A percentile compares a stretch with the other conserved stretches of the same genome.
phyloP scores from a whole-genome alignment of 768 basidiomycete genomes.

The Clathrus columnatus region DNA sequence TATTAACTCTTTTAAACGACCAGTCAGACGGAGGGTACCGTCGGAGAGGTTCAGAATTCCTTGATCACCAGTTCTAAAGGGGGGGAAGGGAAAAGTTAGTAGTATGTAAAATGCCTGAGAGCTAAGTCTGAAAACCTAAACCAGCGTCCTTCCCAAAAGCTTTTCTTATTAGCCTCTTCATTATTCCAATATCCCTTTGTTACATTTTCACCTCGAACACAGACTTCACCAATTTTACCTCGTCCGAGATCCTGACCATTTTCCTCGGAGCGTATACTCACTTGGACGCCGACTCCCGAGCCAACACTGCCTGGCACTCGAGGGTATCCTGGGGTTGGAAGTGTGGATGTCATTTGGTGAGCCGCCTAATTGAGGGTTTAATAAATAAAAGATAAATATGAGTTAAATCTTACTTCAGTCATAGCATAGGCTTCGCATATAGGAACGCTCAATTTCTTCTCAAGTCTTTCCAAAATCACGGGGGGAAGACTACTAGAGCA shows the following conservation, averaged over 20 bases:
- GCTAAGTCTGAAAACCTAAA: slow-evolving; percentile 24
- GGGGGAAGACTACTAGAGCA: slow-evolving; percentile 46
- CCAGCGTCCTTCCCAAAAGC: slow-evolving; percentile 63
- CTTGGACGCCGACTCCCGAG: slow-evolving; percentile 22
- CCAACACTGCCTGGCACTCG: slow-evolving; percentile 26
- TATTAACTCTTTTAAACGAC: slow-evolving; percentile 52
- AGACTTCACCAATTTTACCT: slow-evolving; percentile 42
- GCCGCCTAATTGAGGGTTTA: slow-evolving; percentile 18
- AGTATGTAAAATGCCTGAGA: background rate
- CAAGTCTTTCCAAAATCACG: slow-evolving; percentile 39
- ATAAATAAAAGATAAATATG: background rate
- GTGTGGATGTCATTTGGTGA: slow-evolving; percentile 22
- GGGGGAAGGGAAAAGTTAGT: background rate
- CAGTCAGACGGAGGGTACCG: slow-evolving; percentile 43
- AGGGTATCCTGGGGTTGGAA: slow-evolving; percentile 12
- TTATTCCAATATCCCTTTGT: slow-evolving; percentile 69
- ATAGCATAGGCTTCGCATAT: slow-evolving; percentile 56
- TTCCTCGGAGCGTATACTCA: slow-evolving; percentile 21
- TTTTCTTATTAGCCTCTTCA: slow-evolving; percentile 52
- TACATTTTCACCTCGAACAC: slow-evolving; percentile 45
- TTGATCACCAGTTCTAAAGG: slow-evolving; percentile 21
- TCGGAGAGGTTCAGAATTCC: slow-evolving; percentile 23
- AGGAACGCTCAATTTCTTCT: slow-evolving; percentile 40
- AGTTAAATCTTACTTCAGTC: slow-evolving; percentile 32
- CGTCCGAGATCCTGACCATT: slow-evolving; percentile 25